A percentile compares a stretch with the other conserved stretches of the same genome.
These are phyloP conservation scores for Leccinum aurantiacum DNA, from an alignment of 768 basidiomycete genomes.

Conservation along the genomic window DNA sequence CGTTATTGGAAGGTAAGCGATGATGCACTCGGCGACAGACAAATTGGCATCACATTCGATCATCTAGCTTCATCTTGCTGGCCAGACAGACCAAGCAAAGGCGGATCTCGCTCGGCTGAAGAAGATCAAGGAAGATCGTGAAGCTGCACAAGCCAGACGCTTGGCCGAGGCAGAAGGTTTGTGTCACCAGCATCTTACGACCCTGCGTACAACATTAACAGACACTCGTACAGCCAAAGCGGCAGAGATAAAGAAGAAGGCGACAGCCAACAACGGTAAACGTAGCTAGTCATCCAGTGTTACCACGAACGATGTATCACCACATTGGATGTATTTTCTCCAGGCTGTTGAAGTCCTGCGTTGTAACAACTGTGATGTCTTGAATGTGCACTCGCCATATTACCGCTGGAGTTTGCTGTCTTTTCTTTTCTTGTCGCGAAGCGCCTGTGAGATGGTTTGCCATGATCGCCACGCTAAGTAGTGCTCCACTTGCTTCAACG, in stretches of 20 bases:
- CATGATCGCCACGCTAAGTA: not conserved
- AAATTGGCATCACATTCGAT: constrained; percentile 1
- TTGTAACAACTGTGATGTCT: not conserved
- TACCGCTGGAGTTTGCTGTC: not conserved
- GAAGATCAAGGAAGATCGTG: constrained; percentile 85
- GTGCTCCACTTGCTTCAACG: not conserved
- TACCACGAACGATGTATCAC: constrained; percentile 5
- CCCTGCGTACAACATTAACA: not conserved
- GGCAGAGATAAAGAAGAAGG: constrained; percentile 60
- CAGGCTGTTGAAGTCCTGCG: not conserved
- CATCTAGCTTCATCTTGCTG: constrained; percentile 63
- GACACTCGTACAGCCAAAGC: constrained; percentile 50
- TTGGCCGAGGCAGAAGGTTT: constrained; percentile 87
- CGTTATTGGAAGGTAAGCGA: constrained; percentile 76
- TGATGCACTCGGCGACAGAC: not conserved
- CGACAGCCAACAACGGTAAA: constrained; percentile 34
- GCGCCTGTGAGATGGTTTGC: not conserved
- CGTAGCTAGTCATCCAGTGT: constrained; percentile 30
- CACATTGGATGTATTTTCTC: not conserved
- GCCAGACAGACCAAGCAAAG: constrained; percentile 91
- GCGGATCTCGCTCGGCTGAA: constrained; percentile 82
- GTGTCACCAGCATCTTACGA: constrained; percentile 13
- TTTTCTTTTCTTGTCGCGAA: not conserved
- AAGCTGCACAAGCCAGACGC: constrained; percentile 82
- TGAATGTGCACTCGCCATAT: not conserved